These are phyloP conservation scores for Oryza australiensis DNA, from an alignment of 176 grass and related monocot species.

Conservation along the genomic window DNA sequence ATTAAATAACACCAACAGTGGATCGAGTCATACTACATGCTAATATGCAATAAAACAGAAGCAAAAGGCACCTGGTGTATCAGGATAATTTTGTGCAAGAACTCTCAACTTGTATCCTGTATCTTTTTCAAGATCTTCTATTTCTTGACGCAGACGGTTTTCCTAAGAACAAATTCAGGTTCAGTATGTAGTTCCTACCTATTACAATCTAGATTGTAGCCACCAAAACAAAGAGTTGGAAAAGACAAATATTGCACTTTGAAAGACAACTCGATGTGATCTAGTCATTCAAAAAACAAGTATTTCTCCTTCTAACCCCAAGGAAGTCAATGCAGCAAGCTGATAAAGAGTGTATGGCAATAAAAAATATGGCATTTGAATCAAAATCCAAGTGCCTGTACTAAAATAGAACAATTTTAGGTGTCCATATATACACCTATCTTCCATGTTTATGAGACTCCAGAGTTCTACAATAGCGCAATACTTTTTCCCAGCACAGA, in stretches of 20 bases:
- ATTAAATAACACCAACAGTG: slow-evolving; percentile 11
- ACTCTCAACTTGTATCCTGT: slow-evolving; percentile 90
- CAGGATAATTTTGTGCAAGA: slow-evolving; percentile 95
- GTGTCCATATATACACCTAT: not conserved
- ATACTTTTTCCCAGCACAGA: not conserved
- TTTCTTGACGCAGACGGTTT: slow-evolving; percentile 68
- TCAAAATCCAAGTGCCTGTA: not conserved
- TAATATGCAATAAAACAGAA: not conserved
- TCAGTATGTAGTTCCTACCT: not conserved
- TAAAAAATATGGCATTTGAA: not conserved
- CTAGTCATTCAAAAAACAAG: not conserved
- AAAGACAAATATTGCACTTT: not conserved
- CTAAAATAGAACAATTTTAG: not conserved
- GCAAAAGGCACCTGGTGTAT: slow-evolving; percentile 73
- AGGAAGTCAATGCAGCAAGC: not conserved
- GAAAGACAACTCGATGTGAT: not conserved
- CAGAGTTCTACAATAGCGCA: not conserved
- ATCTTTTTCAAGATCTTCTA: slow-evolving; percentile 89
- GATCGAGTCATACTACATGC: not conserved
- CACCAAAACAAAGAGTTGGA: not conserved
- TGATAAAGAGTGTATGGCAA: not conserved
- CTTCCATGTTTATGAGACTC: not conserved
- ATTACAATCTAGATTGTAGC: not conserved
- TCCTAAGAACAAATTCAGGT: slow-evolving; percentile 51
- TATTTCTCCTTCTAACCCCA: not conserved